Evolutionary conservation across 1,139 yeast species (phyloP).

Genomic region (Keqinozyma sinolaborantium): DNA sequence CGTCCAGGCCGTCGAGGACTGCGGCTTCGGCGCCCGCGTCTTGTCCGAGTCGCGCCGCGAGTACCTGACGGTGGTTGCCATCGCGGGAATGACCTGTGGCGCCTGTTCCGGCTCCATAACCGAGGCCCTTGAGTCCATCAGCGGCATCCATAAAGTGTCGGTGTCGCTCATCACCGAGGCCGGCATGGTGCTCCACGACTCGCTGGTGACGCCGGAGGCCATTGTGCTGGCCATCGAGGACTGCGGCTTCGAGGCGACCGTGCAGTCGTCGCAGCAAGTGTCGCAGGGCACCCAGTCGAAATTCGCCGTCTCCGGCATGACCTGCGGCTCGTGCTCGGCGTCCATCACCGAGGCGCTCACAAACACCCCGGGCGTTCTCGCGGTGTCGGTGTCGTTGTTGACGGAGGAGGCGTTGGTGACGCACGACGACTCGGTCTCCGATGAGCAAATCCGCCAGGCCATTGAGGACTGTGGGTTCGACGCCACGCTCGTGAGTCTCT

Average conservation of each 20-base stretch:
- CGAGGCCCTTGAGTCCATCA: constrained; percentile 18
- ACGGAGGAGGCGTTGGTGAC: constrained; percentile 68
- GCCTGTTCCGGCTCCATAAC: constrained; percentile 40
- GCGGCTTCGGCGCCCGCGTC: constrained; percentile 36
- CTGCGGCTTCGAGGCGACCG: constrained; percentile 34
- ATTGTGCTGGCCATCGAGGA: constrained; percentile 23
- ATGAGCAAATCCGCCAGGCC: constrained; percentile 36
- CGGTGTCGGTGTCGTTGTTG: constrained; percentile 62
- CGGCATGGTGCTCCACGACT: constrained; percentile 23
- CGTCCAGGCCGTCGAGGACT: constrained; percentile 26
- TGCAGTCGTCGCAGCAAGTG: constrained; percentile 5
- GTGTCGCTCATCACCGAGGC: constrained; percentile 34
- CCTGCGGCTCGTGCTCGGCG: constrained; percentile 79
- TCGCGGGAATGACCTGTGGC: constrained; percentile 38
- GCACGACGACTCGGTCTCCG: constrained; percentile 33
- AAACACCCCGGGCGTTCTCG: constrained; percentile 41
- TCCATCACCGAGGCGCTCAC: constrained; percentile 57
- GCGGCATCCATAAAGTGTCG: constrained; percentile 25
- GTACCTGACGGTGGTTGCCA: constrained; percentile 4
- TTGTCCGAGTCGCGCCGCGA: constrained; percentile 3
- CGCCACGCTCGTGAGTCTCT: constrained; percentile 28
- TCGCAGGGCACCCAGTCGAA: not conserved
- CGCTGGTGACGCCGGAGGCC: constrained; percentile 7
- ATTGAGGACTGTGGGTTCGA: constrained; percentile 81
- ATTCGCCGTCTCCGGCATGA: constrained; percentile 64